Evolutionary conservation across 164 flowering plant species (phyloP).

Genomic region (Piper betle): DNA sequence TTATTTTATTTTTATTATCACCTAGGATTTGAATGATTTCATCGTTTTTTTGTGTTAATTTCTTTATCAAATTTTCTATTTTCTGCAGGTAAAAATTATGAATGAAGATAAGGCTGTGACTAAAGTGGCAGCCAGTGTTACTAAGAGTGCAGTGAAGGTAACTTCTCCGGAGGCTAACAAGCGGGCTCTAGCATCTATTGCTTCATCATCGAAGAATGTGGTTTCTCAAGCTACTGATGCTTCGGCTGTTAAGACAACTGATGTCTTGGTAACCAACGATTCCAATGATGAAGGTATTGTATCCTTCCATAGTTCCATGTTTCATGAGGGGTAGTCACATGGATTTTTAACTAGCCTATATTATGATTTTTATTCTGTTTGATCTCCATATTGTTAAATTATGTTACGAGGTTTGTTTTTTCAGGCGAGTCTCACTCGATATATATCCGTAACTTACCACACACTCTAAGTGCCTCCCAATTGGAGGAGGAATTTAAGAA

Average conservation of each 20-base stretch:
- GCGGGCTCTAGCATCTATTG: conserved; percentile 12
- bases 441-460: conserved; percentile 53
- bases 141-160: conserved; percentile 20
- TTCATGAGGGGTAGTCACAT: not conserved
- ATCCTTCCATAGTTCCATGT: too few relatives aligned
- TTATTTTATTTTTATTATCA: too few relatives aligned
- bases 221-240: conserved; percentile 25
- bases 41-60: not conserved
- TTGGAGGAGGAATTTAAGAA: conserved; percentile 60
- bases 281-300: conserved; percentile 41
- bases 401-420: not conserved
- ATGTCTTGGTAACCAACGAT: conserved; percentile 16
- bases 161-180: conserved; percentile 25
- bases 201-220: conserved; percentile 3
- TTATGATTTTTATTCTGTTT: not conserved
- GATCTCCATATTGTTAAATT: not conserved
- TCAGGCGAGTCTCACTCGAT: conserved; percentile 66
- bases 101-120: conserved; percentile 23
- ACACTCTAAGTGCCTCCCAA: conserved; percentile 25
- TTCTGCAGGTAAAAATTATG: conserved; percentile 27
- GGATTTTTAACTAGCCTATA: not conserved
- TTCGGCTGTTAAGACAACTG: conserved; percentile 12
- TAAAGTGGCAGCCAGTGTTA: conserved; percentile 21
- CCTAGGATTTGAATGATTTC: too few relatives aligned
- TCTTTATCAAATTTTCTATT: not conserved